Evolutionary conservation across 1,139 yeast genomes (phyloP), one percentile per base, ranked within the genome.

Genomic region (Zhuliangozyma blackwelliae): DNA sequence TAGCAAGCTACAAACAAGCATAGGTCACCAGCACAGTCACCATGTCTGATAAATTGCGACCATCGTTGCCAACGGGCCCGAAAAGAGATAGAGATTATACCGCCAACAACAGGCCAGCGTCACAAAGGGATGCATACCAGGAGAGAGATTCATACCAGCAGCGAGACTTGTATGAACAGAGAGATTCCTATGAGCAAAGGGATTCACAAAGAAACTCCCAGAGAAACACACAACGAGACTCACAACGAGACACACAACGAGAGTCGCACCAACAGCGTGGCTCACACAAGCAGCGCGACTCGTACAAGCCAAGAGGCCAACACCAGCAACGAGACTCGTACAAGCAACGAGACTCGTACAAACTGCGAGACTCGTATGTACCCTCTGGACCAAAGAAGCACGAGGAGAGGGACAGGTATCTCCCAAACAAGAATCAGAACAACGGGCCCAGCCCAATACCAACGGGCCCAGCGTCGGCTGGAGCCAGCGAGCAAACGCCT

Each of bases 11-110:
- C 16, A 16, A 16, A 3, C 16, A 3, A 16, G 16, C 16, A 16
- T 16, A 16, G 4, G 3, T 16, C 16, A 16, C 16, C 16, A 16
- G 16, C 16, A 16, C 10, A 13, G 10, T n/a, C 10, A 20, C 22
- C 25, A 68, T 69, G 75, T 66, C 75, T 27, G 74, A 68, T 38
- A 59, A 66, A 43, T 64, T 64, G 43, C 65, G 69, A 51, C 71
- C 45, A 23, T 7, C 45, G 25, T 7, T 22, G 23, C 23, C 23
- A 41, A 29, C 34, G 49, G 45, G 16, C 46, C 49, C 10, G 35
- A 23, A 28, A 25, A 29, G 23, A 29, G 30, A 25, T 33, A 31
- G 27, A 16, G 39, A n/a, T 36, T 33, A 29, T 34, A 27, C n/a
- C 25, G 25, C 13, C 32, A 33, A 11, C 25, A 31, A 32, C 29